A percentile compares a stretch with the other conserved stretches of the same genome.
These are phyloP conservation scores for Penicillium digitatum DNA, from an alignment of 2,329 filamentous ascomycete genomes.

Conservation along the genomic window DNA sequence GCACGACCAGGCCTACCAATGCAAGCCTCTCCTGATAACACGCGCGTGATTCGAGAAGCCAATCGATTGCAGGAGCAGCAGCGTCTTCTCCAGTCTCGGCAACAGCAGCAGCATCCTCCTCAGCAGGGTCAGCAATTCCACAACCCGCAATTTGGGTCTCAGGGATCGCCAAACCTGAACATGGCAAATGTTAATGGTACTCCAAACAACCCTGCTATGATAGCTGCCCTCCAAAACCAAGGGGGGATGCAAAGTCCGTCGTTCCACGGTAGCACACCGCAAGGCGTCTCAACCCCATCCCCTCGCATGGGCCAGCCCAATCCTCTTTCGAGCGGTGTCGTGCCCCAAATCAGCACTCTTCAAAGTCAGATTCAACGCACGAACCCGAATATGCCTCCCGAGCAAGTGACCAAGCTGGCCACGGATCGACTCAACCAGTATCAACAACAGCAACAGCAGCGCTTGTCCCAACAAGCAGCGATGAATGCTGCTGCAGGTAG, in stretches of 20 bases:
- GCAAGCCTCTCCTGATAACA: conserved; percentile 53
- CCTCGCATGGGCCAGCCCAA: conserved; percentile 49
- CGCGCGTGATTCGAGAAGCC: conserved; percentile 47
- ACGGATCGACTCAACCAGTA: conserved; percentile 49
- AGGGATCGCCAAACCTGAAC: conserved; percentile 44
- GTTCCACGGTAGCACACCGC: conserved; percentile 37
- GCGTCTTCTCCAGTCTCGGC: conserved; percentile 57
- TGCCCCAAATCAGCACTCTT: conserved; percentile 54
- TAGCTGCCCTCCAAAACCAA: conserved; percentile 43
- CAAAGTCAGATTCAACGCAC: conserved; percentile 50
- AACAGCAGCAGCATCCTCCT: conserved; percentile 38
- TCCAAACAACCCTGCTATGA: conserved; percentile 44
- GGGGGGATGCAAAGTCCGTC: conserved; percentile 45
- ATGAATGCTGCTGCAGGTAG: conserved; percentile 51
- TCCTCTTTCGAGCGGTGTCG: conserved; percentile 51
- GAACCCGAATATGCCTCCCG: conserved; percentile 51
- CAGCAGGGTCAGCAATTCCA: conserved; percentile 37
- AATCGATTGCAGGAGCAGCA: conserved; percentile 50
- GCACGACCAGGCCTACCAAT: conserved; percentile 44
- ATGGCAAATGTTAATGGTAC: conserved; percentile 40
- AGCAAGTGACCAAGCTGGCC: conserved; percentile 53
- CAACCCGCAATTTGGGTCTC: conserved; percentile 39
- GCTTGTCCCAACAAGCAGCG: conserved; percentile 48
- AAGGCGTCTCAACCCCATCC: conserved; percentile 44
- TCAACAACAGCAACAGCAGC: conserved; percentile 47